phyloP scores from a whole-genome alignment of 169 alveolate genomes.

The Miamiensis avidus region DNA sequence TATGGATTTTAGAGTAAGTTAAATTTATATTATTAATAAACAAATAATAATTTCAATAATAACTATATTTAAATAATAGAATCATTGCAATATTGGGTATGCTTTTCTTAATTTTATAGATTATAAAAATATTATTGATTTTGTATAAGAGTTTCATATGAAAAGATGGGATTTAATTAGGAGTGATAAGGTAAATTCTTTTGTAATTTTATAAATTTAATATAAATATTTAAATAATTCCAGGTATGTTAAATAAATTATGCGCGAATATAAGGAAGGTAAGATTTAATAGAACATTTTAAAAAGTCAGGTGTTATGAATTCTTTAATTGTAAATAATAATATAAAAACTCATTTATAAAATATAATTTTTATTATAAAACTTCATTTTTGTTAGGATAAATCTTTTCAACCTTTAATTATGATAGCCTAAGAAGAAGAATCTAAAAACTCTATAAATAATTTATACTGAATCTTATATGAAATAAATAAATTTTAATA shows the following conservation, averaged over 20 bases:
- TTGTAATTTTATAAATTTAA: no score
- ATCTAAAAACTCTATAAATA: background rate
- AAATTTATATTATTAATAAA: background rate
- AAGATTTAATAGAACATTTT: constrained; percentile 38
- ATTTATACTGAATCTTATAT: no score
- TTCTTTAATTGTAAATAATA: background rate
- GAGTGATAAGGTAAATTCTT: constrained; percentile 61
- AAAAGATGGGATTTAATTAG: constrained; percentile 82
- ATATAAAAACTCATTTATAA: background rate
- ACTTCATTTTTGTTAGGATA: background rate
- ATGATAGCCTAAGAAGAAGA: background rate
- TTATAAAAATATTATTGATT: constrained; percentile 59
- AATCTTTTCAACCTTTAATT: constrained; percentile 15
- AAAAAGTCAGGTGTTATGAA: constrained; percentile 42
- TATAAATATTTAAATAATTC: background rate
- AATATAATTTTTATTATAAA: background rate
- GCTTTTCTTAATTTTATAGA: constrained; percentile 84
- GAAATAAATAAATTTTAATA: no score
- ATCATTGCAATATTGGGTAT: constrained; percentile 84
- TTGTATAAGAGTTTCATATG: constrained; percentile 76
- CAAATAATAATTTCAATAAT: no score
- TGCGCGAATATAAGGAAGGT: constrained; percentile 52
- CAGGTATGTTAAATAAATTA: constrained; percentile 50
- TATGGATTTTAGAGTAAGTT: constrained; percentile 69
- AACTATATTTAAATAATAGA: constrained; percentile 27